phyloP scores from a whole-genome alignment of 2,329 filamentous ascomycete genomes.

The Ploettnerulaceae sp. region DNA sequence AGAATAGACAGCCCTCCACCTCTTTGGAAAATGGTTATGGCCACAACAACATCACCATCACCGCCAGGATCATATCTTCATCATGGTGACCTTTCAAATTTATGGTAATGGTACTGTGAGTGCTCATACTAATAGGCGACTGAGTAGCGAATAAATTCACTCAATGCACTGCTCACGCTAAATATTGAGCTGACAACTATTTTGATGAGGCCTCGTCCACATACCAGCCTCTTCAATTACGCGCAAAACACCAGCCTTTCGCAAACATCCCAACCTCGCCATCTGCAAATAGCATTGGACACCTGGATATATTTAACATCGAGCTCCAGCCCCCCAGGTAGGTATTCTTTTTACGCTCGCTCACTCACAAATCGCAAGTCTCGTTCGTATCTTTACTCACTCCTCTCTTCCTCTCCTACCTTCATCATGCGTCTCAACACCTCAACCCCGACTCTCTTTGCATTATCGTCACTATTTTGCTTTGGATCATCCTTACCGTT shows the following conservation, averaged over 20 bases:
- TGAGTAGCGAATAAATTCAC: too few species aligned
- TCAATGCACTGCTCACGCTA: background rate
- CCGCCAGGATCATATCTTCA: background rate
- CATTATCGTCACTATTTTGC: constrained; percentile 26
- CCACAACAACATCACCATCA: background rate
- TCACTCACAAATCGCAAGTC: constrained; percentile 10
- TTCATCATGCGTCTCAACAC: constrained; percentile 28
- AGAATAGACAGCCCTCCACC: too few species aligned
- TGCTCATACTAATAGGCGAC: too few species aligned
- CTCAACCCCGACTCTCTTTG: constrained; percentile 24
- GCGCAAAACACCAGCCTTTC: constrained; percentile 24
- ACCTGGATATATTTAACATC: constrained; percentile 23
- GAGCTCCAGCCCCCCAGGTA: constrained; percentile 14
- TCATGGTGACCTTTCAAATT: too few species aligned
- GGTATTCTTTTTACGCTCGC: constrained; percentile 18
- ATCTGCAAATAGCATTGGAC: constrained; percentile 14
- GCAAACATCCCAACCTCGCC: constrained; percentile 26
- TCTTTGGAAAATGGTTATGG: too few species aligned
- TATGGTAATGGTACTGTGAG: too few species aligned
- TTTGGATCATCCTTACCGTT: constrained; percentile 27
- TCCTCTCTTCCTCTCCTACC: constrained; percentile 3
- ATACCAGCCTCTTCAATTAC: constrained; percentile 21
- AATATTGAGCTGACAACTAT: background rate
- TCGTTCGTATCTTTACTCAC: constrained; percentile 9
- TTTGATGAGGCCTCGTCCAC: constrained; percentile 7